These are phyloP conservation scores for Zelonia costaricensis DNA, from an alignment of 208 protist species.

Conservation along the genomic window DNA sequence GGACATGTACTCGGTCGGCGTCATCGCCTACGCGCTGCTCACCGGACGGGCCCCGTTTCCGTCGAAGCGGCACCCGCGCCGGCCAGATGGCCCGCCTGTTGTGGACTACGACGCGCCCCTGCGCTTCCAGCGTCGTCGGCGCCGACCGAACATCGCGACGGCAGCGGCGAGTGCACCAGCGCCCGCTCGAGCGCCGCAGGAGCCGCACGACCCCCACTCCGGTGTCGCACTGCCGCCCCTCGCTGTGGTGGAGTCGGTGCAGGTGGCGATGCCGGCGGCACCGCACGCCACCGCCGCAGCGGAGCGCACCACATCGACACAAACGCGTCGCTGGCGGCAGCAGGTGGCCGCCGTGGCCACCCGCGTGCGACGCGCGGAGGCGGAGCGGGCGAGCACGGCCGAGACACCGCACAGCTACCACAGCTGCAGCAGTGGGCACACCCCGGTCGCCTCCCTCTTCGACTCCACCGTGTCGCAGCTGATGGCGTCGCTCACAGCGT, in stretches of 20 bases:
- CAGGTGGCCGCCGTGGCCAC: constrained; percentile 20
- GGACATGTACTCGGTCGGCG: constrained; percentile 72
- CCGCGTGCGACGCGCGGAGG: constrained; percentile 10
- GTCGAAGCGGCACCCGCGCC: constrained; percentile 9
- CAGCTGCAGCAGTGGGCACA: constrained; percentile 7
- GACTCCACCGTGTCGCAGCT: constrained; percentile 21
- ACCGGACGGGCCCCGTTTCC: constrained; percentile 51
- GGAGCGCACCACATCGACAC: background rate
- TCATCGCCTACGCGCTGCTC: constrained; percentile 59
- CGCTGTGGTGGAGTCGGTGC: constrained; percentile 17
- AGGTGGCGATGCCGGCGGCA: constrained; percentile 3
- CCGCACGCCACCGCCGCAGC: background rate
- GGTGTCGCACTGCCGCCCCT: constrained; percentile 13
- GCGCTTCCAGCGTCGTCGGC: constrained; percentile 11
- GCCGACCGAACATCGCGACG: background rate
- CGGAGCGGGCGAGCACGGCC: background rate
- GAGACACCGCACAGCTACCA: background rate
- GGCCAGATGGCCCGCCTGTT: constrained; percentile 12
- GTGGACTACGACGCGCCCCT: constrained; percentile 35
- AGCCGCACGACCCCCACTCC: background rate
- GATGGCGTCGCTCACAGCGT: constrained; percentile 11
- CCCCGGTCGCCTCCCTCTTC: constrained; percentile 5
- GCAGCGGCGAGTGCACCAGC: background rate
- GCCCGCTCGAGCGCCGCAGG: background rate
- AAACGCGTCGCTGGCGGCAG: constrained; percentile 14